Evolutionary conservation across 2,329 filamentous ascomycete genomes (phyloP).

Genomic region (Phaeosphaeriaceae sp.): DNA sequence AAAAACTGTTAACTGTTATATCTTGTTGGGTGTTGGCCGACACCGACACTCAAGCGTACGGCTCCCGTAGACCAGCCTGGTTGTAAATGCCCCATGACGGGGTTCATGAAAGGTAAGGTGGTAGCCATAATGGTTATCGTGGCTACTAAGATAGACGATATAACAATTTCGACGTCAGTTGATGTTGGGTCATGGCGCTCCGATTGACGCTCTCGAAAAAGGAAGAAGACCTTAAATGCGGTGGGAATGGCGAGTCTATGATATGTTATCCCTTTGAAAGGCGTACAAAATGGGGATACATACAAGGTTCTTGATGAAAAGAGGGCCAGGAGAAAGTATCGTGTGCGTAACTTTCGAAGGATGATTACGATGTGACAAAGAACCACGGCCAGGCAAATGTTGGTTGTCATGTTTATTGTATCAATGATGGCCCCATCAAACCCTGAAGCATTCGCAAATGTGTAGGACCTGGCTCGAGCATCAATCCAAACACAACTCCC

Average conservation of each 20-base stretch:
- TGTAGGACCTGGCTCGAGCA: not conserved
- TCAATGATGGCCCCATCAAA: constrained; percentile 1
- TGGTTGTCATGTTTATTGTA: not conserved
- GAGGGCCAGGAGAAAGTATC: not conserved
- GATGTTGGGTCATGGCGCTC: not conserved
- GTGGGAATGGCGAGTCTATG: not conserved
- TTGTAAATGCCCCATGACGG: constrained; percentile 5
- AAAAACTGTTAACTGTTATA: no score
- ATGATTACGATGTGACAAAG: not conserved
- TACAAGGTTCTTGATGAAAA: constrained; percentile 1
- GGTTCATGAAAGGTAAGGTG: constrained; percentile 2
- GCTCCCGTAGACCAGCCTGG: constrained; percentile 4
- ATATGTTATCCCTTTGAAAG: not conserved
- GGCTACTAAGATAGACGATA: constrained; percentile 2
- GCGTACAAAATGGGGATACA: not conserved
- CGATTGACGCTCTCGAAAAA: not conserved
- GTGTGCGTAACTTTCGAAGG: constrained; percentile 2
- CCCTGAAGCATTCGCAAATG: not conserved
- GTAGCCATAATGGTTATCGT: constrained; percentile 2
- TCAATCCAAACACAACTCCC: constrained; percentile 1
- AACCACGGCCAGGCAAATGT: not conserved
- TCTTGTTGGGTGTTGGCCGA: no score
- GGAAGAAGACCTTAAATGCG: constrained; percentile 1
- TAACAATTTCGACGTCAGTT: not conserved
- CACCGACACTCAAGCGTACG: not conserved